Base-by-base conservation (phyloP, 768 basidiomycete genomes). In the Agrocybe chaxingu region DNA sequence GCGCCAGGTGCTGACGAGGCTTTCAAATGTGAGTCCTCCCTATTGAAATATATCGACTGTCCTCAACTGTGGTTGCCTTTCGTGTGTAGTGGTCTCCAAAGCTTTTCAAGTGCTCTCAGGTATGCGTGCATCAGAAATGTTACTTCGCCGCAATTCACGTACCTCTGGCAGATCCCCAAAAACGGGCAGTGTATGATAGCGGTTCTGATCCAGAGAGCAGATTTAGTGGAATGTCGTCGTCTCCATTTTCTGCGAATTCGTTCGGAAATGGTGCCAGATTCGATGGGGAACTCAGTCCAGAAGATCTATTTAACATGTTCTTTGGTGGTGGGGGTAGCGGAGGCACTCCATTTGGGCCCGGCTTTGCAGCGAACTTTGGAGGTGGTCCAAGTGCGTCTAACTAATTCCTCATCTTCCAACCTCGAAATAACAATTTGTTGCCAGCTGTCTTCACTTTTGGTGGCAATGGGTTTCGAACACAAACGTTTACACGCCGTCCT, bases 1-100 rank as follows among this genome's bases (percentile, higher is more conserved):
- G 96, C 96, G 13, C 95, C 96, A n/a, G 91, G 92, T 36, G 96
- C 96, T 11, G 96, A 98, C 53, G 96, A 98, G 65, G 96, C 96
- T 2, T 98, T 98, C 73, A 98, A 98, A 75, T 76, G 96, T 98
- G 61, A 47, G 86, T 51, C 24, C 33, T 37, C 33, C 35, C 13
- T 45, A 29, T 42, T 39, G 30, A 41, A 13, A 48, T 42, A 11
- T 46, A 31, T 50, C 45, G 29, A 52, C 38, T 4, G 19, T 52
- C 19, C 42, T 53, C 50, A 18, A 52, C 49, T 51, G 29, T 52
- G 44, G 16, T 49, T 46, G 24, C 38, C 31, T 51, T 48, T 43
- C 42, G 37, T 52, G 41, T 48, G 8, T 62, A 98, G 96, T 95
- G 87, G 92, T 98, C 29, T 96, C 93, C 3, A 98, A 97, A 70